Base-by-base conservation (phyloP, 768 basidiomycete species). In the Imleria badia region DNA sequence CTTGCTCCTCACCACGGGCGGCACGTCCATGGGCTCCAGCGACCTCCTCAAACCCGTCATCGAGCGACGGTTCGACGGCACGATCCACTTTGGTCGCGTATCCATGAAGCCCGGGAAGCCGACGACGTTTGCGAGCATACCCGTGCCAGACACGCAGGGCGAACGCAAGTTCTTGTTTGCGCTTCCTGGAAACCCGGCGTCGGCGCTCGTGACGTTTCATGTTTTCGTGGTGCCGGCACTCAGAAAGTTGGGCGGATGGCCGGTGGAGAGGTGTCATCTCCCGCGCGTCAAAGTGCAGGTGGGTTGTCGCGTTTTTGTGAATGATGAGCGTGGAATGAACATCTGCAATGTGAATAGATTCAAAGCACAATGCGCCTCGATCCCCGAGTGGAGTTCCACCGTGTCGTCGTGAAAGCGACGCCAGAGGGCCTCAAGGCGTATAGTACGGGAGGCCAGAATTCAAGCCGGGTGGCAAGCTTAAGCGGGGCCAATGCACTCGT, bases 31-130 rank as follows among this genome's bases (percentile, higher is more conserved):
- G 93, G 93, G 93, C 0, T 81, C 92, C 2, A 85, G 84, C 1
- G 93, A 95, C 68, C 77, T 95, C 20, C 72, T 96, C 38, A 94
- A 95, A 69, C 93, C 93, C 2, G 82, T 94, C 53, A 87, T 96
- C 52, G 93, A 96, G 70, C 82, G 85, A 15, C 78, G 87, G 40
- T 80, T 94, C 51, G 68, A 75, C 17, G 93, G 92, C 1, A 86
- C 78, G 8, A 78, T 94, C 6, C 91, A 94, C 64, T 94, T 96
- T 66, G 93, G 93, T 2, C 80, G 92, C 9, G 89, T 94, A 47
- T 82, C 82, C 22, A 81, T 93, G 64, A 91, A 91, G 62, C 85
- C 85, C 1, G 93, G 91, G 8, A 94, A 94, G 65, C 92, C 93
- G 5, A 96, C 93, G 3, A 93, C 92, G 6, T 94, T 95, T 58